Percentiles rank a stretch among this genome's conserved stretches.
Evolutionary conservation across 352 stramenopile genomes (phyloP).

Genomic region (Phytophthora cactorum): DNA sequence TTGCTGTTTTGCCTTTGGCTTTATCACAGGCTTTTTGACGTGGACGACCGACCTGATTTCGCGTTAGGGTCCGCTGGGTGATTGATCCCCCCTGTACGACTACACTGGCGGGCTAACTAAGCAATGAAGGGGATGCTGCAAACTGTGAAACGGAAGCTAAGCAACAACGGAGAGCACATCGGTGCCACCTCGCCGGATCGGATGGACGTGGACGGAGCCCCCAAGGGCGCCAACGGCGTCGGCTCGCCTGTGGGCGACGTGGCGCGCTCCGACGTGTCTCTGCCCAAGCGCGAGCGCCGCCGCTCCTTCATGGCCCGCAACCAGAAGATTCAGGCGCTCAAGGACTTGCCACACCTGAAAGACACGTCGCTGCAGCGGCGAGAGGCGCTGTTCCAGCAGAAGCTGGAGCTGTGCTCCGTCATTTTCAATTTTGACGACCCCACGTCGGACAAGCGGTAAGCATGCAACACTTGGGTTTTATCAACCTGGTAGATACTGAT

Average conservation of each 20-base stretch:
- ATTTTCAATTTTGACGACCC: conserved; percentile 98
- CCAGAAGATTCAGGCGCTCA: conserved; percentile 87
- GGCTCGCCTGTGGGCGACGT: conserved; percentile 73
- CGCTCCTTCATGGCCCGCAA: conserved; percentile 86
- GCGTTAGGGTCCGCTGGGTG: conserved; percentile 17
- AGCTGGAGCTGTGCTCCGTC: conserved; percentile 95
- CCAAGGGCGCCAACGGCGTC: conserved; percentile 24
- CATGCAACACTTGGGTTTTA: conserved; percentile 15
- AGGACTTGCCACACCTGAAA: conserved; percentile 86
- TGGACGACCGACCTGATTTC: conserved; percentile 22
- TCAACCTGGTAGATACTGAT: not conserved
- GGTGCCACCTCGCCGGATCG: conserved; percentile 57
- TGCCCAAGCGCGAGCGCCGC: conserved; percentile 82
- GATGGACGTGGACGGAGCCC: conserved; percentile 64
- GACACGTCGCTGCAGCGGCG: conserved; percentile 85
- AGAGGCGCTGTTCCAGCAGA: conserved; percentile 96
- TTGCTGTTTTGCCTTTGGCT: conserved; percentile 13
- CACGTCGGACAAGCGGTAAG: conserved; percentile 92
- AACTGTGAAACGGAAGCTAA: conserved; percentile 90
- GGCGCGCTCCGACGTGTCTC: conserved; percentile 79
- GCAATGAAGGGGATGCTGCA: conserved; percentile 91
- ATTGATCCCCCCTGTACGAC: conserved; percentile 13
- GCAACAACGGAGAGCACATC: conserved; percentile 80
- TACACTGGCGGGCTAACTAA: conserved; percentile 33
- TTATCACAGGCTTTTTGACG: conserved; percentile 10